Evolutionary conservation across 495 filamentous ascomycete species (phyloP).

Genomic region (Hypoxylon intermedium): DNA sequence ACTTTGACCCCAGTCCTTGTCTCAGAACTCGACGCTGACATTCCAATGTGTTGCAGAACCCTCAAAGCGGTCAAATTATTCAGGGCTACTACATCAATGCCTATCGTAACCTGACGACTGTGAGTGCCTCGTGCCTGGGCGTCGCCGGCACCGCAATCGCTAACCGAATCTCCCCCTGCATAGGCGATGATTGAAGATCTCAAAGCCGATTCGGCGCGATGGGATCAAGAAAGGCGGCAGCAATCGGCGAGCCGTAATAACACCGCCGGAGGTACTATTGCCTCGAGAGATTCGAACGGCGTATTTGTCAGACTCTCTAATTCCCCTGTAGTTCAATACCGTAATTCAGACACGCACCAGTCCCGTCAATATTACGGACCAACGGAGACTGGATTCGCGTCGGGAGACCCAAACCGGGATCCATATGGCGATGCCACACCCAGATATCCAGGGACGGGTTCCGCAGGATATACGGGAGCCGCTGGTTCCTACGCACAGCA

Average conservation of each 20-base stretch:
- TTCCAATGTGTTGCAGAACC: conserved; percentile 36
- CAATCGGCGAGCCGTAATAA: conserved; percentile 53
- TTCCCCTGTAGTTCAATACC: conserved; percentile 62
- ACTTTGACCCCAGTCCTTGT: conserved; percentile 9
- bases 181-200: conserved; percentile 91
- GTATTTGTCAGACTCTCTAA: conserved; percentile 63
- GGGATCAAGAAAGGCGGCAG: conserved; percentile 74
- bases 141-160: conserved; percentile 15
- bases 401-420: conserved; percentile 36
- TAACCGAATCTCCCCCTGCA: conserved; percentile 7
- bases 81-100: conserved; percentile 86
- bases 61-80: conserved; percentile 63
- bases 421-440: conserved; percentile 42
- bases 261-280: conserved; percentile 63
- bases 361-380: conserved; percentile 60
- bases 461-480: conserved; percentile 45
- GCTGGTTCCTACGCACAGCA: conserved; percentile 40
- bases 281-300: conserved; percentile 59
- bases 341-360: conserved; percentile 59
- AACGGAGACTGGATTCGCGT: conserved; percentile 38
- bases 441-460: conserved; percentile 49
- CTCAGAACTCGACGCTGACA: conserved; percentile 32
- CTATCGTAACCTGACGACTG: conserved; percentile 84
- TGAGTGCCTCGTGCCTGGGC: conserved; percentile 55
- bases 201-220: conserved; percentile 79